Evolutionary conservation across 441 rosid genomes (phyloP), one percentile per base, ranked within the genome.

Genomic region (Adansonia grandidieri): DNA sequence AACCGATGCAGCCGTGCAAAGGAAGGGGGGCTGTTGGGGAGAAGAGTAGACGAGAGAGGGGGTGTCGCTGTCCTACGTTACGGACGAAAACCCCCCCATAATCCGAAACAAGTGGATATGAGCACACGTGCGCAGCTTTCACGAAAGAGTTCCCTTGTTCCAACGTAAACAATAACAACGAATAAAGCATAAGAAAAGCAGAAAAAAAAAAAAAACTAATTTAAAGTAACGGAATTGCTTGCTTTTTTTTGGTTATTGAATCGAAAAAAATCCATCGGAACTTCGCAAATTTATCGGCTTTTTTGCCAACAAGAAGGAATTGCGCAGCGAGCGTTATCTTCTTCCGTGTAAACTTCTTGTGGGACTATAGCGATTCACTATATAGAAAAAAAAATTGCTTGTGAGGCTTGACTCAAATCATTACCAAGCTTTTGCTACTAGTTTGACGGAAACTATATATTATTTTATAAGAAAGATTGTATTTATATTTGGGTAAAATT

Each of bases 121-220:
- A 62, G 79, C 91, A 79, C 91, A 89, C 90, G 91, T 85, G 90
- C 86, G 60, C 72, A 5, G 13, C 74, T 73, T 80, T 74, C 58
- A 73, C 78, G 63, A 62, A 62, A 15, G 53, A 19, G 60, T 48
- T 28, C 75, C n/a, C 73, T 74, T 54, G 71, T 76, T 63, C 24
- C 40, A 70, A 78, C 28, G 57, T 50, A 67, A 24, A 24, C 28
- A 24, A 24, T 1, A 58, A 51, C 53, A 19, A 54, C 61, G 44
- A 74, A 56, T 42, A 22, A 42, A 9, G 22, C 20, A 60, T 0
- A 15, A 14, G 0, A 0, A 60, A 10, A 2, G 13, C 53, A 20
- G 4, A 22, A 57, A 7, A 6, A 8, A 19, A 1, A 20, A 19
- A 57, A 19, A 58, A 17, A 1, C 6, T 1, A 58, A 57, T 5